These are phyloP conservation scores for Ottelia alismoides DNA, from an alignment of 106 monocot genomes.

Conservation along the genomic window DNA sequence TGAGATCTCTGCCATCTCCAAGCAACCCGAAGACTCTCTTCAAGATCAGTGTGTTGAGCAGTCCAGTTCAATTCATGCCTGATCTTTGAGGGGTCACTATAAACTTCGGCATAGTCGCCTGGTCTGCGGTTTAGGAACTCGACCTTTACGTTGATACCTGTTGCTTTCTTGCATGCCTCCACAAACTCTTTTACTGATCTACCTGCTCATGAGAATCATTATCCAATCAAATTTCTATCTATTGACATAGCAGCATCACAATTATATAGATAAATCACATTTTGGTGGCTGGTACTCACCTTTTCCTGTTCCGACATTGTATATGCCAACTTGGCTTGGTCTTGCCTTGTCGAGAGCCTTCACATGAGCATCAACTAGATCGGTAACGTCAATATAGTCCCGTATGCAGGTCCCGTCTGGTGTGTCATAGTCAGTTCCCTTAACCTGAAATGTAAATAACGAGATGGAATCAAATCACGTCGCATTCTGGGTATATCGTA, in stretches of 20 bases:
- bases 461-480: too few relatives aligned
- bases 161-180: conserved; percentile 24
- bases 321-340: conserved; percentile 18
- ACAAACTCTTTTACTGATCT: conserved; percentile 26
- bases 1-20: conserved; percentile 24
- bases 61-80: conserved; percentile 19
- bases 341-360: conserved; percentile 23
- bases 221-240: too few relatives aligned
- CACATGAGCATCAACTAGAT: conserved; percentile 27
- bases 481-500: too few relatives aligned
- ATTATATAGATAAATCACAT: too few relatives aligned
- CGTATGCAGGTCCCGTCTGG: conserved; percentile 19
- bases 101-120: conserved; percentile 22
- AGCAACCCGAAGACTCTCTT: conserved; percentile 12
- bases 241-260: too few relatives aligned
- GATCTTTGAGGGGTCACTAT: conserved; percentile 24
- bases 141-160: conserved; percentile 10
- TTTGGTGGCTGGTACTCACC: too few relatives aligned
- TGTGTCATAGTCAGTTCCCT: conserved; percentile 18
- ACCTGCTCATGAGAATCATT: conserved; percentile 12
- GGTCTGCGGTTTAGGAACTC: conserved; percentile 15
- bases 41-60: conserved; percentile 13
- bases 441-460: conserved; percentile 15
- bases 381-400: conserved; percentile 26
- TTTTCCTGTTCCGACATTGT: conserved; percentile 31